Evolutionary conservation across 2,329 filamentous ascomycete genomes (phyloP).

Genomic region (Zymoseptoria crescenta): DNA sequence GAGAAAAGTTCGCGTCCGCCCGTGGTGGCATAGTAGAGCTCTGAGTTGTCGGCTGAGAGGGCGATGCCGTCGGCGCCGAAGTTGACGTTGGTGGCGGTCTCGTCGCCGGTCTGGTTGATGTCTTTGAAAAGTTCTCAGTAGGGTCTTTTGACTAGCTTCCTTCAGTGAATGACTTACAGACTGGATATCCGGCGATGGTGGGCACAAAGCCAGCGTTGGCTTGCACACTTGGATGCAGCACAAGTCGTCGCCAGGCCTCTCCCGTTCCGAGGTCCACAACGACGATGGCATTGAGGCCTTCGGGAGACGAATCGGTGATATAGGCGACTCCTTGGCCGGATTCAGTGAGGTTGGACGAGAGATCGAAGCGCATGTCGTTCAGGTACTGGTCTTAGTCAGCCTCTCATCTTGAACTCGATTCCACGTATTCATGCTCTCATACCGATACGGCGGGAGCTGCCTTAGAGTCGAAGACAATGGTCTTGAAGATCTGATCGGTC

Average conservation of each 20-base stretch:
- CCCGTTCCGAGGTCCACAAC: slow-evolving; percentile 44
- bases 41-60: slow-evolving; percentile 41
- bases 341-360: slow-evolving; percentile 35
- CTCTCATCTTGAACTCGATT: neutral
- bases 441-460: slow-evolving; percentile 40
- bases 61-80: slow-evolving; percentile 47
- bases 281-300: slow-evolving; percentile 45
- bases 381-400: slow-evolving; percentile 32
- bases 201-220: neutral
- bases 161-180: neutral
- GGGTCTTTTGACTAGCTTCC: neutral
- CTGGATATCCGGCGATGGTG: neutral
- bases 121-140: neutral
- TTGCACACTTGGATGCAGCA: slow-evolving; percentile 27
- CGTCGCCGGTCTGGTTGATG: neutral
- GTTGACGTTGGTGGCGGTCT: slow-evolving; percentile 27
- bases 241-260: slow-evolving; percentile 44
- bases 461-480: slow-evolving; percentile 43
- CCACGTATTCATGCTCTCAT: neutral
- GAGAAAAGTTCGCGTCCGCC: slow-evolving; percentile 40
- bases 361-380: slow-evolving; percentile 49
- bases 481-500: slow-evolving; percentile 41
- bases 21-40: slow-evolving; percentile 41
- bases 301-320: slow-evolving; percentile 44
- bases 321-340: slow-evolving; percentile 44